Conservation (phyloP, 2,329 filamentous ascomycete species). For the Penicillium brasilianum region DNA sequence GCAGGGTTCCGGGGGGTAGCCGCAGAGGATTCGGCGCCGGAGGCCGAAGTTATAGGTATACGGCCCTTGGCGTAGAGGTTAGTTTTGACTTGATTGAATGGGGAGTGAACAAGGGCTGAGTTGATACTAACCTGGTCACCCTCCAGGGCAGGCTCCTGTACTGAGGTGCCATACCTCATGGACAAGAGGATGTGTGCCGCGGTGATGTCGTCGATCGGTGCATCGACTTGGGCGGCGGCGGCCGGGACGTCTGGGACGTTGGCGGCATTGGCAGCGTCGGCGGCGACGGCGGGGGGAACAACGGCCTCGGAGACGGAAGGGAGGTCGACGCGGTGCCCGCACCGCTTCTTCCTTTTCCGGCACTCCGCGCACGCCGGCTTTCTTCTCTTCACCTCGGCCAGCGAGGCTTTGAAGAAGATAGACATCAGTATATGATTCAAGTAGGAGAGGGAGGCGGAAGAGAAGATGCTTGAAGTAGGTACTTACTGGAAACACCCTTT, state of each 20-base stretch:
- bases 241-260: not conserved
- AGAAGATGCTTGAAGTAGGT: not conserved
- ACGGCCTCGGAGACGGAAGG: not conserved
- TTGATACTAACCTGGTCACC: constrained; percentile 1
- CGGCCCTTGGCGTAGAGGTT: not conserved
- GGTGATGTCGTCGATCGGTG: not conserved
- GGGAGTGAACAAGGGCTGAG: not conserved
- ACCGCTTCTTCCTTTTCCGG: constrained; percentile 35
- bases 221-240: not conserved
- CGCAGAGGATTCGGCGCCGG: not conserved
- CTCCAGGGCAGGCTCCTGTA: not conserved
- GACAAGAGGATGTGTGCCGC: not conserved
- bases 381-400: constrained; percentile 9
- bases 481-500: constrained; percentile 4
- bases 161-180: too few species aligned
- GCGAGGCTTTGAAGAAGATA: constrained; percentile 3
- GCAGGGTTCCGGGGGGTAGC: not conserved
- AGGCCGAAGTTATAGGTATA: too few species aligned
- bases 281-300: not conserved
- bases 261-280: not conserved
- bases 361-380: constrained; percentile 28
- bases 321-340: constrained; percentile 23
- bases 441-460: not conserved
- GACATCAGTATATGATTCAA: not conserved
- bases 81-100: not conserved